Evolutionary conservation across 2,329 filamentous ascomycete species (phyloP).

Genomic region (Xenoacremonium recifei): DNA sequence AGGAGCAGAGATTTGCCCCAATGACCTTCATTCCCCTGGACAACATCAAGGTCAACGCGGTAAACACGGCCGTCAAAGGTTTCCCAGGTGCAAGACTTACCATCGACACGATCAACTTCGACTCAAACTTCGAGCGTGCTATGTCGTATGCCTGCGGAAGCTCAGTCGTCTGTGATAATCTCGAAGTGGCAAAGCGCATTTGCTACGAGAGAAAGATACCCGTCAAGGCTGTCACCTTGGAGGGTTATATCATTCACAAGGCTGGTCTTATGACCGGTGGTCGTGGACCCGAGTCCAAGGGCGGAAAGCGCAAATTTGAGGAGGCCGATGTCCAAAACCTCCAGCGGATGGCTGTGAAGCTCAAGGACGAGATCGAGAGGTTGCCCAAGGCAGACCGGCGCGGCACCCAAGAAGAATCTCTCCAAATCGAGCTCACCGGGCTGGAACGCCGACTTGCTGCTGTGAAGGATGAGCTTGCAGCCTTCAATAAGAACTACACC

Average conservation of each 20-base stretch:
- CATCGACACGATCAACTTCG: constrained; percentile 95
- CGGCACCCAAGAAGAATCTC: constrained; percentile 72
- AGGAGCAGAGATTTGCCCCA: constrained; percentile 81
- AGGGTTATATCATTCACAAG: constrained; percentile 97
- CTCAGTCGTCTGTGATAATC: constrained; percentile 87
- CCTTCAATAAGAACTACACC: constrained; percentile 77
- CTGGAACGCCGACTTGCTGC: constrained; percentile 74
- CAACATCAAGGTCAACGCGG: constrained; percentile 91
- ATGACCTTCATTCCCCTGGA: constrained; percentile 96
- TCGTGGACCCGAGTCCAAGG: constrained; percentile 72
- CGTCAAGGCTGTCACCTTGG: constrained; percentile 90
- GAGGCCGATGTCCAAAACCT: constrained; percentile 86
- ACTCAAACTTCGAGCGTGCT: constrained; percentile 81
- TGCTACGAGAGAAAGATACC: constrained; percentile 82
- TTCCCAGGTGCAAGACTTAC: constrained; percentile 83
- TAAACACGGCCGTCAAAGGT: constrained; percentile 88
- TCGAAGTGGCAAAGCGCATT: constrained; percentile 83
- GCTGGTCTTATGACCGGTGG: constrained; percentile 96
- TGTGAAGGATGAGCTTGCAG: constrained; percentile 71
- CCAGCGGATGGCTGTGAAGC: constrained; percentile 71
- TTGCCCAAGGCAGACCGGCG: constrained; percentile 77
- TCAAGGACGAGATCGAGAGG: constrained; percentile 73
- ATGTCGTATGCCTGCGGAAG: constrained; percentile 95
- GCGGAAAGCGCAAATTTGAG: constrained; percentile 79
- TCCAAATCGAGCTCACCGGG: constrained; percentile 76